Conservation (phyloP, 1,139 yeast genomes). For the Arxiozyma heterogenica region DNA sequence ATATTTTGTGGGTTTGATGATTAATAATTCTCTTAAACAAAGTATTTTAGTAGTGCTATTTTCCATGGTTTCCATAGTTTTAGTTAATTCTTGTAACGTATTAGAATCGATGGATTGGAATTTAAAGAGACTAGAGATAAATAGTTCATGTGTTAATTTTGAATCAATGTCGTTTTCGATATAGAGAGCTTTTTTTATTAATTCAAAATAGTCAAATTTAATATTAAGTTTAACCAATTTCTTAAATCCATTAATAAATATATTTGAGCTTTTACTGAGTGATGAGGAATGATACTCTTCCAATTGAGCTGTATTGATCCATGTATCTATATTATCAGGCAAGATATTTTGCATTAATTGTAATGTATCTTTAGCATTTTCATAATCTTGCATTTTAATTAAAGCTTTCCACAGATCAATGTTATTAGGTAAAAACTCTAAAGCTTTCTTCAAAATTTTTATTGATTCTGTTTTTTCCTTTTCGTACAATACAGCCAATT, state of each 20-base stretch:
- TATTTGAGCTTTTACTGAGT: conserved; percentile 34
- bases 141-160: conserved; percentile 16
- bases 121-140: conserved; percentile 26
- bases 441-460: conserved; percentile 55
- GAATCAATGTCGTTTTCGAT: conserved; percentile 31
- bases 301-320: conserved; percentile 63
- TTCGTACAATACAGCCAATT: conserved; percentile 42
- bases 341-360: conserved; percentile 52
- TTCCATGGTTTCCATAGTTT: not conserved
- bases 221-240: conserved; percentile 42
- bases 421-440: conserved; percentile 57
- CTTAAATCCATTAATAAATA: conserved; percentile 47
- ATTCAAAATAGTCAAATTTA: conserved; percentile 37
- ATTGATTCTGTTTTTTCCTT: conserved; percentile 39
- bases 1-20: conserved; percentile 40
- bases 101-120: not conserved
- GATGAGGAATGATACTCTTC: conserved; percentile 49
- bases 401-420: conserved; percentile 58
- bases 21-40: conserved; percentile 21
- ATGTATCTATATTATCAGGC: conserved; percentile 45
- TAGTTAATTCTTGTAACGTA: not conserved
- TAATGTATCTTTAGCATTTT: conserved; percentile 45
- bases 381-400: conserved; percentile 35
- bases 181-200: conserved; percentile 42
- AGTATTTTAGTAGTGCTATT: conserved; percentile 11